A percentile compares a stretch with the other conserved stretches of the same genome.
These are phyloP conservation scores for Pythium dissotocum DNA, from an alignment of 352 stramenopile genomes.

Conservation along the genomic window DNA sequence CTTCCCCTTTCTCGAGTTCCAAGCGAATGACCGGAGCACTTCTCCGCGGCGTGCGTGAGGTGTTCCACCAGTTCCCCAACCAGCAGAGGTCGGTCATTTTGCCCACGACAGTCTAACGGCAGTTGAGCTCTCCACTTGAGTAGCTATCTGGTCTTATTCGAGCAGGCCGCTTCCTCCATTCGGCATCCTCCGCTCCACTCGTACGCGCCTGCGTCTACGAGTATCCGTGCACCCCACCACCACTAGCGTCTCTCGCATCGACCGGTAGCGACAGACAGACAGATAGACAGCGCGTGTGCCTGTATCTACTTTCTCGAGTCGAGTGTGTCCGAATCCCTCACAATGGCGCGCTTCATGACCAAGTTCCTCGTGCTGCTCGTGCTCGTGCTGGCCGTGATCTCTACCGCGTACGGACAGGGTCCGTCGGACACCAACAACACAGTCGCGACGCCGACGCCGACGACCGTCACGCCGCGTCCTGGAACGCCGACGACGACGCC, in stretches of 20 bases:
- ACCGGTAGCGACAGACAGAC: no score
- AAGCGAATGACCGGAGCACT: constrained; percentile 2
- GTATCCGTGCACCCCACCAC: background rate
- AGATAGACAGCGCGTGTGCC: background rate
- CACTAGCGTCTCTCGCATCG: background rate
- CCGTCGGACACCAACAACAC: constrained; percentile 23
- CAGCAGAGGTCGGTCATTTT: background rate
- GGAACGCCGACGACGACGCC: constrained; percentile 1
- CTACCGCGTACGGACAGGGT: constrained; percentile 12
- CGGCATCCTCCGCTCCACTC: constrained; percentile 6
- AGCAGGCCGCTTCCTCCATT: background rate
- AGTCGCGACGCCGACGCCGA: constrained; percentile 2
- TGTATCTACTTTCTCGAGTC: background rate
- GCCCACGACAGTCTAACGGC: background rate
- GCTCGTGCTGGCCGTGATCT: constrained; percentile 12
- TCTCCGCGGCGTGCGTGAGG: background rate
- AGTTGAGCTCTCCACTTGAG: background rate
- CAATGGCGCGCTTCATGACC: constrained; percentile 4
- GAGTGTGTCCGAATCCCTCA: background rate
- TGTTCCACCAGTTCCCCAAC: background rate
- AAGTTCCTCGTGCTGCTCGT: constrained; percentile 13
- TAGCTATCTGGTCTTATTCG: background rate
- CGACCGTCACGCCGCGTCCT: constrained; percentile 1
- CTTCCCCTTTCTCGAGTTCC: background rate
- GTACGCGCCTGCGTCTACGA: constrained; percentile 2